Evolutionary conservation across 768 basidiomycete genomes (phyloP), one percentile per base, ranked within the genome.

Genomic region (Boletus reticuloceps): DNA sequence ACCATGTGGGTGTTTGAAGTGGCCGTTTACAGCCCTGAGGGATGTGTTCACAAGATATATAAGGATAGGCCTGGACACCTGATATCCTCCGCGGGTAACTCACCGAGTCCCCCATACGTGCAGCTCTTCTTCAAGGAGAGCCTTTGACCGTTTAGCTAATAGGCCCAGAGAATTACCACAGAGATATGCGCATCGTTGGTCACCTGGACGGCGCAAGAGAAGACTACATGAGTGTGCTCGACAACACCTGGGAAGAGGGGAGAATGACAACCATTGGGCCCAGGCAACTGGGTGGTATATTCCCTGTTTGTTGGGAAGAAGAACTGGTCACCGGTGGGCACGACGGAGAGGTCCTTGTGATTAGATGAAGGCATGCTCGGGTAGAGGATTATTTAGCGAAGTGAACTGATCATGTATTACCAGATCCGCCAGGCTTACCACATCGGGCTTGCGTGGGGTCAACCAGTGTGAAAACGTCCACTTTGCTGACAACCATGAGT

Each of bases 131-230:
- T 88, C 75, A 16, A 98, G 76, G 42, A 94, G 77, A 56, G 77
- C 69, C 58, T 81, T 79, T 31, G 94, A 89, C 37, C 82, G 77
- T 68, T 85, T 91, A 42, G 90, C 82, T 64, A 91, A 75, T 51
- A 88, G 78, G 5, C 97, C 97, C 11, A 98, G 81, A 25, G 94
- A 98, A 75, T 99, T 98, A 34, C 97, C 97, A 69, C 92, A 95
- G 49, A 99, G 84, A 71, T 99, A 99, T 34, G 86, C 83, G 69
- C 84, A 86, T 52, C 77, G 74, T 52, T 66, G 69, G 47, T 83
- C 82, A 78, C 70, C 72, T 76, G 58, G 20, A 61, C 52, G 44
- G 45, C 40, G 50, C 47, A 40, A 55, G 44, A 59, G 54, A 38
- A 53, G 50, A 36, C 12, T 29, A 16, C n/a, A 39, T 69, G 45